Conservation (phyloP, 2,329 filamentous ascomycete species). For the Curvularia hawaiiensis region DNA sequence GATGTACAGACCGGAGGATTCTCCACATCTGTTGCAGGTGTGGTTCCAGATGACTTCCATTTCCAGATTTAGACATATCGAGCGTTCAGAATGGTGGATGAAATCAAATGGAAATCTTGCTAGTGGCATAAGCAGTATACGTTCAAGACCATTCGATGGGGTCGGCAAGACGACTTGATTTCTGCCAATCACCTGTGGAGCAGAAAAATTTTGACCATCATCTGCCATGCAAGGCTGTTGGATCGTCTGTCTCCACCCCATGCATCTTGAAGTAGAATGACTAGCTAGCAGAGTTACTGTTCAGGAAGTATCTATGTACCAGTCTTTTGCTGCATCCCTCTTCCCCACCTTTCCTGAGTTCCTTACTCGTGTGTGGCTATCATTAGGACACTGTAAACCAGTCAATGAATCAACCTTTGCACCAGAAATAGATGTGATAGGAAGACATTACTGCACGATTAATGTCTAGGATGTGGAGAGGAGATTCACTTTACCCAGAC, state of each 20-base stretch:
- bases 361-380: not conserved
- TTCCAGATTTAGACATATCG: not conserved
- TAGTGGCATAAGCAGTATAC: no score
- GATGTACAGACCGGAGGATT: not conserved
- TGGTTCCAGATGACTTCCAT: not conserved
- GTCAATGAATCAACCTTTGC: no score
- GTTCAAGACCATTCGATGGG: no score
- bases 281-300: not conserved
- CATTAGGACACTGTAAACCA: not conserved
- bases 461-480: no score
- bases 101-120: not conserved
- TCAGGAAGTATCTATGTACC: not conserved
- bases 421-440: not conserved
- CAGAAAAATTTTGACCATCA: no score
- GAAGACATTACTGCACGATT: no score
- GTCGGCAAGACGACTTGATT: no score
- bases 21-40: not conserved
- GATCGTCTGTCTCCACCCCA: no score
- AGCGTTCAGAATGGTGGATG: not conserved
- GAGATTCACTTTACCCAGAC: not conserved
- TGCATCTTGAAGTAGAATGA: no score
- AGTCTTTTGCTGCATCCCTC: not conserved
- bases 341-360: not conserved
- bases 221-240: no score
- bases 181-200: no score